Evolutionary conservation across 345 rosid genomes (phyloP), one percentile per base, ranked within the genome.

Genomic region (Aquilaria yunnanensis): DNA sequence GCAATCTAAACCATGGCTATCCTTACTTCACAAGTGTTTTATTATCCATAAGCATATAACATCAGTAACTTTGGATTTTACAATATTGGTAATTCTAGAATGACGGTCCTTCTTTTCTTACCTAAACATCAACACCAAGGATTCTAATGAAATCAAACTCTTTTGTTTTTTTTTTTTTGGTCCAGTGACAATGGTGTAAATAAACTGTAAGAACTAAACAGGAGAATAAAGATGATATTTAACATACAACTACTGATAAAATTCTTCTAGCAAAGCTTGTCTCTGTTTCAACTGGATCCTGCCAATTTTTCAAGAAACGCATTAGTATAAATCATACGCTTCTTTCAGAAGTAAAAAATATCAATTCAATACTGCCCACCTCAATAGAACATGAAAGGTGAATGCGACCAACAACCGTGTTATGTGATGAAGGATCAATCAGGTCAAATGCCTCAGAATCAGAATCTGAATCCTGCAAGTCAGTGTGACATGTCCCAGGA

Each of bases 211-310:
- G 12, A 72, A 58, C 33, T 32, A 51, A 56, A 63, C 31, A 51
- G 46, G 64, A 8, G n/a, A 59, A 57, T 50, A 49, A 67, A 11
- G 23, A 59, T 57, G 51, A 49, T 62, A 47, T 46, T 29, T 45
- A 48, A 56, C 85, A 64, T 83, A 92, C 98, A 92, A 89, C 85
- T 53, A 93, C 78, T 47, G 96, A 83, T 75, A 93, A 79, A 62
- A 93, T 84, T 59, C 94, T 89, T 56, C 81, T 87, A 50, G 94
- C 93, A 83, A 93, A 89, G 56, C 80, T 66, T 78, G 73, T 93
- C 81, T 93, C 92, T 0, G 97, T 87, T 74, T 93, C 98, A 54
- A 81, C 46, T 60, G 96, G 98, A 72, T 93, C 98, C 98, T 89
- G 76, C 47, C 66, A 75, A 60, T 32, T 23, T 55, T 61, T 70